These are phyloP conservation scores for Didymella keratinophila DNA, from an alignment of 2,329 filamentous ascomycete genomes.

Conservation along the genomic window DNA sequence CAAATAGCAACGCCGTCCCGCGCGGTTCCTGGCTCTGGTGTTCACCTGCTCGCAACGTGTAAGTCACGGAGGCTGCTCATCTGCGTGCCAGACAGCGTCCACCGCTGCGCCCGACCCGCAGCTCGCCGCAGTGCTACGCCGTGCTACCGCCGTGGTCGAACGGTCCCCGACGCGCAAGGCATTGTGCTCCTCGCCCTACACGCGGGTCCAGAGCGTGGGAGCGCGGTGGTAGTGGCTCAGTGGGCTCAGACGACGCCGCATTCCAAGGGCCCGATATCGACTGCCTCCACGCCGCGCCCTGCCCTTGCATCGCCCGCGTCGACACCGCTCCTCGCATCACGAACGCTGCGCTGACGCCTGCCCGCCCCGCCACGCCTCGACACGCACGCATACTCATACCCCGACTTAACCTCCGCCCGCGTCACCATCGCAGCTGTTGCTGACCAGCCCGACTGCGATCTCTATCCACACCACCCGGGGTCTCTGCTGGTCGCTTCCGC, in stretches of 20 bases:
- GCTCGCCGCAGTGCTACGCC: constrained; percentile 5
- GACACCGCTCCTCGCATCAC: constrained; percentile 10
- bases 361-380: constrained; percentile 1
- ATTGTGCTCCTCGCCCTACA: constrained; percentile 9
- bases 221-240: constrained; percentile 20
- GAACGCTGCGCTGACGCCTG: constrained; percentile 20
- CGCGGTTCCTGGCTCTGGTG: neutral
- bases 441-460: constrained; percentile 10
- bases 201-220: constrained; percentile 27
- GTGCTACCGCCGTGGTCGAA: constrained; percentile 1
- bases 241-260: constrained; percentile 24
- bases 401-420: neutral
- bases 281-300: constrained; percentile 11
- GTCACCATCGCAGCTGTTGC: neutral
- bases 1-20: constrained; percentile 16
- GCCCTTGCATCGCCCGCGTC: constrained; percentile 5
- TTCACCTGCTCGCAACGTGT: neutral
- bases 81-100: neutral
- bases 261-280: constrained; percentile 6
- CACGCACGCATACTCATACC: constrained; percentile 15
- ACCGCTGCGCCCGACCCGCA: constrained; percentile 13
- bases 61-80: neutral
- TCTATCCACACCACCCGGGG: constrained; percentile 27
- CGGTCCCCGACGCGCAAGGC: constrained; percentile 14
- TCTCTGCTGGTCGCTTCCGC: constrained; percentile 40